phyloP scores from a whole-genome alignment of 2,329 filamentous ascomycete genomes.

The Parafenestella ontariensis region DNA sequence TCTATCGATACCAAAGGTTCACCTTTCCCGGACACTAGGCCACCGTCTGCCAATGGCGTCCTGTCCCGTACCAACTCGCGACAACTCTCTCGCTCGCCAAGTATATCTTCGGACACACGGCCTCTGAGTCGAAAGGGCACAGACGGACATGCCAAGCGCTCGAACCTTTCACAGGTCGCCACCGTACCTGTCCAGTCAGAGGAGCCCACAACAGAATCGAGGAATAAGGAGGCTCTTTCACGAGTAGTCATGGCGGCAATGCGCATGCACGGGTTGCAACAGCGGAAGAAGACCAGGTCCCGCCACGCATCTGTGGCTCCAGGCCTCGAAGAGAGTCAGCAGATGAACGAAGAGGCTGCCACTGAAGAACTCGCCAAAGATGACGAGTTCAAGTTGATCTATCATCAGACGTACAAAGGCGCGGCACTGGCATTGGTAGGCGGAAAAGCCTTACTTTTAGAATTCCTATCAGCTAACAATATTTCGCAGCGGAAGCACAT shows the following conservation, averaged over 20 bases:
- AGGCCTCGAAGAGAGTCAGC: slow-evolving; percentile 21
- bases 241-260: slow-evolving; percentile 61
- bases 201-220: slow-evolving; percentile 45
- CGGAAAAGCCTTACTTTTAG: background rate
- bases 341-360: slow-evolving; percentile 19
- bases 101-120: slow-evolving; percentile 40
- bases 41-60: slow-evolving; percentile 31
- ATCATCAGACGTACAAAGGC: slow-evolving; percentile 60
- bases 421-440: slow-evolving; percentile 56
- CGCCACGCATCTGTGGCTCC: slow-evolving; percentile 31
- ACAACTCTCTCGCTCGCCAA: slow-evolving; percentile 41
- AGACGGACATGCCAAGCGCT: slow-evolving; percentile 38
- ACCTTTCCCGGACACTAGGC: slow-evolving; percentile 30
- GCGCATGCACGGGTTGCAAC: slow-evolving; percentile 59
- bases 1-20: slow-evolving; percentile 37
- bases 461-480: background rate
- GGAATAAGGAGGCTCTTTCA: slow-evolving; percentile 60
- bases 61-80: slow-evolving; percentile 32
- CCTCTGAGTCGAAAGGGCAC: slow-evolving; percentile 41
- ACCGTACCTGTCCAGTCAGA: slow-evolving; percentile 38
- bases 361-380: slow-evolving; percentile 49
- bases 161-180: slow-evolving; percentile 44
- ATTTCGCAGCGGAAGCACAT: slow-evolving; percentile 49
- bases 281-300: slow-evolving; percentile 48
- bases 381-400: slow-evolving; percentile 61